Conservation (phyloP, 805 yeast genomes). For the Pichia manshurica region DNA sequence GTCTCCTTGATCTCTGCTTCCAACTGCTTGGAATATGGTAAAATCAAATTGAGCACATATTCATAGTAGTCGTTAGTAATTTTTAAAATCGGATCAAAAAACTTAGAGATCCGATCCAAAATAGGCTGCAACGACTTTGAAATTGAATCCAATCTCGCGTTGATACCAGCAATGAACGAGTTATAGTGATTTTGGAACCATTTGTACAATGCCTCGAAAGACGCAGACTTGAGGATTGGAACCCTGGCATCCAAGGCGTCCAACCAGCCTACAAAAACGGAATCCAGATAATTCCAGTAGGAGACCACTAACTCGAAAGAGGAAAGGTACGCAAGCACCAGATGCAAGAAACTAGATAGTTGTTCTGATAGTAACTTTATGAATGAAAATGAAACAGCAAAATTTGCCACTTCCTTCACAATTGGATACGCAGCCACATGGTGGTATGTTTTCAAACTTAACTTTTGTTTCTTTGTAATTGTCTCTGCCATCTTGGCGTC, state of each 20-base stretch:
- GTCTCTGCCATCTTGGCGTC: neutral
- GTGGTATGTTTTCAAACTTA: constrained; percentile 12
- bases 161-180: neutral
- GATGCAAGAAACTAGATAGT: constrained; percentile 1
- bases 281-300: constrained; percentile 23
- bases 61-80: constrained; percentile 29
- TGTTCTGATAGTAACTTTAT: constrained; percentile 4
- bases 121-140: neutral
- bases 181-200: neutral
- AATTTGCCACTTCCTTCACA: constrained; percentile 22
- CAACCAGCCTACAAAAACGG: constrained; percentile 19
- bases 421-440: constrained; percentile 31
- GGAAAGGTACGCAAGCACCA: constrained; percentile 15
- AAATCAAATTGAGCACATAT: constrained; percentile 21
- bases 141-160: neutral
- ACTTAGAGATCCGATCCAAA: neutral
- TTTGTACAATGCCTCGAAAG: constrained; percentile 14
- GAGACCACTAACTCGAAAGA: constrained; percentile 19
- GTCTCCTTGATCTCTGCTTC: constrained; percentile 13
- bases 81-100: constrained; percentile 26
- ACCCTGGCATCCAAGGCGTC: constrained; percentile 26
- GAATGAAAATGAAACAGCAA: constrained; percentile 16
- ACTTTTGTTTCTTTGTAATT: neutral
- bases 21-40: constrained; percentile 18
- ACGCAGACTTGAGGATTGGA: constrained; percentile 26